Base-by-base conservation (phyloP, 2,329 filamentous ascomycete species). In the Fusarium circinatum region DNA sequence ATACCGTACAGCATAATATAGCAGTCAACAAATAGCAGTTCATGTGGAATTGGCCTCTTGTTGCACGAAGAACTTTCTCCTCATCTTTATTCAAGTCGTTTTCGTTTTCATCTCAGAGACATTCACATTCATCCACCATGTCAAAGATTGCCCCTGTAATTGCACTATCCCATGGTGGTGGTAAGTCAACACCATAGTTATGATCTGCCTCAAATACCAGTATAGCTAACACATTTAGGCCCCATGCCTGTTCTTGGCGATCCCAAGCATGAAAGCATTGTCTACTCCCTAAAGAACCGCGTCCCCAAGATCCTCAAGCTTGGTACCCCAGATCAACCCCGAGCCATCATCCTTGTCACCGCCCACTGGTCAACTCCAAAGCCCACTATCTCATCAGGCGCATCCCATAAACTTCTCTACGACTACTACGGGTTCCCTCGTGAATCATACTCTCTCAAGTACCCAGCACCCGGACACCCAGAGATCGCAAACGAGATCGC, bases 401-500 rank as follows among this genome's bases (percentile, higher is more conserved):
- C 81, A 26, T 83, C 82, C 30, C 89, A 87, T 63, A 76, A 81
- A 5, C 80, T 91, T 9, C 79, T 85, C 55, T 91, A 89, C 77
- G 89, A 91, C 77, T 91, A 91, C 80, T 85, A 85, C 75, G 88
- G 88, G 24, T 91, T 91, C 75, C 89, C 89, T 1, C 77, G 82
- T 15, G 88, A 89, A 79, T 77, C 86, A 1, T 91, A 91, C 78
- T 68, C 82, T 24, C 80, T 90, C 71, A 86, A 86, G 75, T 90
- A 91, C 75, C 83, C 87, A 8, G 89, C 89, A 7, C 84, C 86
- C 0, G 89, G 89, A 1, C 85, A 85, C 34, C 88, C 89, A 2
- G 85, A 84, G 39, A 78, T 91, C 8, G 89, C 89, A 1, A 79
- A 78, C 5, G 82, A 87, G 67, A 81, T 90, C 30, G 83, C 82